phyloP scores from a whole-genome alignment of 768 basidiomycete species.

The Tylopilus sp. region DNA sequence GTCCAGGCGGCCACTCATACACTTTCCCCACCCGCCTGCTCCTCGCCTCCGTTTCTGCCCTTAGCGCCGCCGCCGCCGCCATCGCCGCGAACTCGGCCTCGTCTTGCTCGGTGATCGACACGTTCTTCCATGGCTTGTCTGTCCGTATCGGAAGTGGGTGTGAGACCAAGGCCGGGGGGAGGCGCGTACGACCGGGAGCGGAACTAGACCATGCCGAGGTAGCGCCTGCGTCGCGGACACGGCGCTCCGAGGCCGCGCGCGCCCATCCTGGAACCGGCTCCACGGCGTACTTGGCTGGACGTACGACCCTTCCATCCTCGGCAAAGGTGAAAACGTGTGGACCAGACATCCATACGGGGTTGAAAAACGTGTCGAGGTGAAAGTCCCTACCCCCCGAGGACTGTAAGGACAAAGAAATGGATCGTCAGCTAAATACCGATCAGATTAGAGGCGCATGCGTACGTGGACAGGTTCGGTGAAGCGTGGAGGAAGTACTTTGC shows the following conservation, averaged over 20 bases:
- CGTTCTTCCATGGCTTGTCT: conserved; percentile 30
- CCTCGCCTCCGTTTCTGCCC: not conserved
- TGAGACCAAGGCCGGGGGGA: not conserved
- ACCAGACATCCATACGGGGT: conserved; percentile 35
- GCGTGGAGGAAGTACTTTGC: not conserved
- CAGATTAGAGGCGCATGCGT: not conserved
- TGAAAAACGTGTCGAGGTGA: conserved; percentile 47
- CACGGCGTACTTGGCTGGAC: not conserved
- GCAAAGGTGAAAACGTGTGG: conserved; percentile 22
- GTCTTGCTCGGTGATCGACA: conserved; percentile 27
- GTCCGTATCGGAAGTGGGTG: not conserved
- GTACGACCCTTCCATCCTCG: conserved; percentile 17
- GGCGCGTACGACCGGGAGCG: too few relatives aligned
- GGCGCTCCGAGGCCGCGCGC: not conserved
- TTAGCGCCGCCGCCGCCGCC: not conserved
- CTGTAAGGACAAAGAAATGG: not conserved
- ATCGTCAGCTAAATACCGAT: not conserved
- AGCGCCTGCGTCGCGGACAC: too few relatives aligned
- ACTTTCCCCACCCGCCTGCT: conserved; percentile 5
- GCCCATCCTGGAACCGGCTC: too few relatives aligned
- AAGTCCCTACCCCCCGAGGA: conserved; percentile 36
- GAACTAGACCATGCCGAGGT: too few relatives aligned
- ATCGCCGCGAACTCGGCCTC: conserved; percentile 18
- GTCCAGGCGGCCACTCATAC: conserved; percentile 25
- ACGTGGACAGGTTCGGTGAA: conserved; percentile 1